Base-by-base conservation (phyloP, 805 yeast genomes). In the Myxozyma neglecta region DNA sequence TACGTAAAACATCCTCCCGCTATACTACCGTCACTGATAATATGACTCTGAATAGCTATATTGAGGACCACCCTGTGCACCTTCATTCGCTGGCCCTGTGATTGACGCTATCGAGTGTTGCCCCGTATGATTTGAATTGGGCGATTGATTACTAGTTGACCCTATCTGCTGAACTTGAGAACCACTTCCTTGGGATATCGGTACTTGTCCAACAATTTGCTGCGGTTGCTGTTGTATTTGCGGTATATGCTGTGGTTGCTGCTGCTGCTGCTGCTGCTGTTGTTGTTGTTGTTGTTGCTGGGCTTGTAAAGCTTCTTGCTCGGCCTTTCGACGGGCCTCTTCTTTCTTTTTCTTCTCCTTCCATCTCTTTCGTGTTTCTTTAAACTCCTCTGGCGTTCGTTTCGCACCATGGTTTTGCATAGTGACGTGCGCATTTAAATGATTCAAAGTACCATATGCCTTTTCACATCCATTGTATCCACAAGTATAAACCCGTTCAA, bases 401-500 rank as follows among this genome's bases (percentile, higher is more conserved):
- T 82, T 83, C 18, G 75, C 72, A 9, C 87, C 87, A 69, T 83
- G 87, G 14, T 75, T 76, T 61, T 84, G 85, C 64, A 80, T 75
- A 1, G 76, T 68, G 42, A 83, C 81, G 68, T 83, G 87, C 13
- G 85, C 83, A 66, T 83, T 83, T 40, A 83, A 72, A 69, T 83
- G 87, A 69, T 84, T 83, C 45, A 83, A 75, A 4, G 87, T 84
- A 13, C 87, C 87, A 68, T 83, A 83, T 8, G 82, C 80, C 71
- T 84, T 84, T 7, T 75, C 72, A 62, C 87, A 84, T 10, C 75
- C 76, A 32, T 73, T 72, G 65, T 69, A 79, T 56, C 76, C 81
- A 70, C 87, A 83, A 24, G 73, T 74, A 70, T 83, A 83, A 4
- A 82, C 66, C 51, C 87, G 76, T 61, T 81, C 85, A 68, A 84